phyloP scores from a whole-genome alignment of 2,329 filamentous ascomycete species.

The Helotiales sp. region DNA sequence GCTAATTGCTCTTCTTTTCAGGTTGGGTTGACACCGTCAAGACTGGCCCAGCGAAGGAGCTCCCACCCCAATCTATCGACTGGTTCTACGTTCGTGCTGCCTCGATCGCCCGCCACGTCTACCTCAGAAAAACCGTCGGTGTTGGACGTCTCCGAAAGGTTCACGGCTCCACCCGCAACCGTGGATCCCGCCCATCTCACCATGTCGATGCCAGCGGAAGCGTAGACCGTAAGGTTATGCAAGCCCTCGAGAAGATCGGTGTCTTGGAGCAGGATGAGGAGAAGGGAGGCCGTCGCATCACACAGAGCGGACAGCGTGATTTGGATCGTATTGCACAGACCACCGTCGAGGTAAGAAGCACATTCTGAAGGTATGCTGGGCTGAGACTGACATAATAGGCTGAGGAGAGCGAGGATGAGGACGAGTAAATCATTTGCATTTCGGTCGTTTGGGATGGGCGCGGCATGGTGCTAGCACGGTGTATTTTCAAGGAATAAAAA shows the following conservation, averaged over 20 bases:
- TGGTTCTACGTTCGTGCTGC: conserved; percentile 95
- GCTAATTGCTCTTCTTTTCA: conserved; percentile 46
- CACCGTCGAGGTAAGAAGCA: conserved; percentile 74
- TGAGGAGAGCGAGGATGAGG: conserved; percentile 24
- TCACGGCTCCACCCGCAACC: conserved; percentile 97
- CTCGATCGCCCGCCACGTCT: conserved; percentile 95
- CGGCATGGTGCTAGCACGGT: conserved; percentile 24
- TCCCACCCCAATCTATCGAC: conserved; percentile 97
- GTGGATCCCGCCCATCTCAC: conserved; percentile 86
- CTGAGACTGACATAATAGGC: conserved; percentile 6
- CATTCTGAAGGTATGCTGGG: conserved; percentile 45
- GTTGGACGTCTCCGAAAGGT: conserved; percentile 96
- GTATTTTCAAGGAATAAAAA: conserved; percentile 24
- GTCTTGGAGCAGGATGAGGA: conserved; percentile 98
- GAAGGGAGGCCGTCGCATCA: conserved; percentile 98
- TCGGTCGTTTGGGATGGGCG: conserved; percentile 16
- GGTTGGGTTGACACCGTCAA: conserved; percentile 99
- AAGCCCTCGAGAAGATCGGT: conserved; percentile 98
- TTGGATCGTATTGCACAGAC: conserved; percentile 91
- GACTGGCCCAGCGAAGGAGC: conserved; percentile 94
- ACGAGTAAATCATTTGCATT: conserved; percentile 24
- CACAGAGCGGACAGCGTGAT: conserved; percentile 97
- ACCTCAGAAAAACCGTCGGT: conserved; percentile 99
- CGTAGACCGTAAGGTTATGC: conserved; percentile 97
- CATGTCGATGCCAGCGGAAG: conserved; percentile 95